These are phyloP conservation scores for Phialemoniopsis sp. DNA, from an alignment of 2,329 filamentous ascomycete genomes.

Conservation along the genomic window DNA sequence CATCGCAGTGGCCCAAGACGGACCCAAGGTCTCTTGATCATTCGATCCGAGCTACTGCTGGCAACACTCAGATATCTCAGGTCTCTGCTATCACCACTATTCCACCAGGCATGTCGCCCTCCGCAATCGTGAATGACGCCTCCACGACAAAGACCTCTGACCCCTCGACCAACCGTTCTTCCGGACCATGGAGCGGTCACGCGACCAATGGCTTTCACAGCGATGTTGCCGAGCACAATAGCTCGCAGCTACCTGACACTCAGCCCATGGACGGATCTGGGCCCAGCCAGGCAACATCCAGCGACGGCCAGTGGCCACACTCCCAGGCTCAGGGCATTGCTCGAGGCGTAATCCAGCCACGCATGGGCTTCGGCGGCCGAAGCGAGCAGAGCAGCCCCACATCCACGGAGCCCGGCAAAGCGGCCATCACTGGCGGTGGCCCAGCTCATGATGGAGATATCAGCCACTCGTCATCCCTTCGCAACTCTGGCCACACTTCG, in stretches of 20 bases:
- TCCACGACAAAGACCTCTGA: conserved; percentile 90
- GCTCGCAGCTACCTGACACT: conserved; percentile 51
- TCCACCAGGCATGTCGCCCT: conserved; percentile 53
- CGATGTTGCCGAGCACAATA: conserved; percentile 35
- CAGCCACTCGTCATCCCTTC: conserved; percentile 14
- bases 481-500: conserved; percentile 14
- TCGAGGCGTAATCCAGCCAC: conserved; percentile 20
- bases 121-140: conserved; percentile 71
- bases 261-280: conserved; percentile 27
- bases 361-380: conserved; percentile 6
- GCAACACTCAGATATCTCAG: conserved; percentile 60
- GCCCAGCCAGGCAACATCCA: conserved; percentile 41
- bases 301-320: conserved; percentile 52
- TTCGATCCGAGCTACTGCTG: conserved; percentile 34
- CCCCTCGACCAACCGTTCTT: conserved; percentile 56
- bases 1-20: conserved; percentile 33
- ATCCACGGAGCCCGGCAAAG: conserved; percentile 9
- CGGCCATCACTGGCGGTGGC: conserved; percentile 12
- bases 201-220: conserved; percentile 62
- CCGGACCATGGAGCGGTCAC: conserved; percentile 65
- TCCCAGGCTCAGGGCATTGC: conserved; percentile 53
- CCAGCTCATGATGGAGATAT: conserved; percentile 15
- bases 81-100: conserved; percentile 55
- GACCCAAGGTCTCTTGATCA: conserved; percentile 22
- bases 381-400: conserved; percentile 22